Evolutionary conservation across 768 basidiomycete genomes (phyloP), one percentile per base, ranked within the genome.

Genomic region (Kwoniella bestiolae): DNA sequence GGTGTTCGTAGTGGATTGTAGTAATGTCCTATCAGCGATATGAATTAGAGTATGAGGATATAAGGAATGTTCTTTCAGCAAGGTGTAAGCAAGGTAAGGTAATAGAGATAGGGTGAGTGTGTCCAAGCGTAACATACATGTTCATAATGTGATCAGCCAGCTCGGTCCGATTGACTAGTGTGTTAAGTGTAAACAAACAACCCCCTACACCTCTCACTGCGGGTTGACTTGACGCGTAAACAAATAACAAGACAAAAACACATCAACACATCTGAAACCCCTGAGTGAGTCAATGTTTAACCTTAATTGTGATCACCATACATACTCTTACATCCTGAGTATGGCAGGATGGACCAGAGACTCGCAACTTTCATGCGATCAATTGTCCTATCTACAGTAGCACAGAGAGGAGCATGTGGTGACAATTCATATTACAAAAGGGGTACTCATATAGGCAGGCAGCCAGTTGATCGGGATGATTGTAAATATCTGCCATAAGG

Each of bases 381-480:
- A 51, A 51, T 51, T 51, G 50, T 51, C 50, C 50, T 51, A 51
- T 51, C 50, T 26, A 51, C 38, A 41, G 3, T n/a, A n/a, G n/a
- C n/a, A n/a, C n/a, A n/a, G n/a, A n/a, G n/a, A n/a, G n/a, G n/a
- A n/a, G n/a, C n/a, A n/a, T n/a, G n/a, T n/a, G n/a, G n/a, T n/a
- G n/a, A n/a, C n/a, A n/a, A n/a, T n/a, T n/a, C n/a, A n/a, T n/a
- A n/a, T n/a, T n/a, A n/a, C n/a, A n/a, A n/a, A n/a, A n/a, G n/a
- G n/a, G n/a, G n/a, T n/a, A n/a, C n/a, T n/a, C n/a, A n/a, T n/a
- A n/a, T n/a, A n/a, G n/a, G n/a, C n/a, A n/a, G n/a, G n/a, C n/a
- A n/a, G n/a, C n/a, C n/a, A n/a, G n/a, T n/a, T n/a, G n/a, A n/a
- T n/a, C n/a, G n/a, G n/a, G n/a, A n/a, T n/a, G n/a, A n/a, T n/a